Conservation (phyloP, 2,329 filamentous ascomycete genomes). For the Tolypocladium ophioglossoides region DNA sequence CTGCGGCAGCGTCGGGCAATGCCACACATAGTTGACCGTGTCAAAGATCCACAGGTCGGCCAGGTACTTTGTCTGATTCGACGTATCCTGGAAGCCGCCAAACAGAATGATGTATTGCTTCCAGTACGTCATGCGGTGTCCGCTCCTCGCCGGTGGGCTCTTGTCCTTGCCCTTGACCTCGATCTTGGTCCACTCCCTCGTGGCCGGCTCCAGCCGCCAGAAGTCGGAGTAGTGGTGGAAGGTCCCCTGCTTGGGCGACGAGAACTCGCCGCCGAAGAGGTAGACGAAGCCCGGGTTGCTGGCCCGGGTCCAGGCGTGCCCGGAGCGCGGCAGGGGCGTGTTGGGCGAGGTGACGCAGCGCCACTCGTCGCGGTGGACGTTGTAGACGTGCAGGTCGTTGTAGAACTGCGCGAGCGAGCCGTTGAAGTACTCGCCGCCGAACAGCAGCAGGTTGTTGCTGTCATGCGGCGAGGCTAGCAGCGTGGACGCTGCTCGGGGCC, state of each 20-base stretch:
- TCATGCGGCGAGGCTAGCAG: constrained; percentile 79
- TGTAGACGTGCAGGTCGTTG: constrained; percentile 57
- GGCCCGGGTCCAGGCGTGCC: constrained; percentile 89
- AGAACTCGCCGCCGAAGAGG: constrained; percentile 94
- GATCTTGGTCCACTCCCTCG: constrained; percentile 82
- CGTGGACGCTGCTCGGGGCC: constrained; percentile 67
- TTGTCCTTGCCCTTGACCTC: constrained; percentile 71
- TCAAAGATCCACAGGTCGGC: constrained; percentile 95
- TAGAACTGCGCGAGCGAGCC: constrained; percentile 70
- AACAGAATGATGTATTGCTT: constrained; percentile 96
- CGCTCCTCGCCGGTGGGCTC: constrained; percentile 73
- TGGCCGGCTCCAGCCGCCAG: constrained; percentile 78
- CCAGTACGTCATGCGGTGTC: constrained; percentile 92
- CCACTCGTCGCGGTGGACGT: constrained; percentile 84
- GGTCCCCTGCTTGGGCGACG: constrained; percentile 90
- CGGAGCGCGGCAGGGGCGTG: constrained; percentile 77
- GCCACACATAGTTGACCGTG: constrained; percentile 77
- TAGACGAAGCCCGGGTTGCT: constrained; percentile 79
- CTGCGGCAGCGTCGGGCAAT: constrained; percentile 61
- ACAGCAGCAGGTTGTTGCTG: constrained; percentile 78
- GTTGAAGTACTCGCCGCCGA: constrained; percentile 94
- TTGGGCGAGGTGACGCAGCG: constrained; percentile 84
- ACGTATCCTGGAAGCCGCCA: constrained; percentile 95
- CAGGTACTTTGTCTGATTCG: constrained; percentile 87
- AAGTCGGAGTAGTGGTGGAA: constrained; percentile 99